Percentiles rank a stretch among this genome's conserved stretches.
Conservation (phyloP, 2,329 filamentous ascomycete species). For the Verticillium alfalfae region DNA sequence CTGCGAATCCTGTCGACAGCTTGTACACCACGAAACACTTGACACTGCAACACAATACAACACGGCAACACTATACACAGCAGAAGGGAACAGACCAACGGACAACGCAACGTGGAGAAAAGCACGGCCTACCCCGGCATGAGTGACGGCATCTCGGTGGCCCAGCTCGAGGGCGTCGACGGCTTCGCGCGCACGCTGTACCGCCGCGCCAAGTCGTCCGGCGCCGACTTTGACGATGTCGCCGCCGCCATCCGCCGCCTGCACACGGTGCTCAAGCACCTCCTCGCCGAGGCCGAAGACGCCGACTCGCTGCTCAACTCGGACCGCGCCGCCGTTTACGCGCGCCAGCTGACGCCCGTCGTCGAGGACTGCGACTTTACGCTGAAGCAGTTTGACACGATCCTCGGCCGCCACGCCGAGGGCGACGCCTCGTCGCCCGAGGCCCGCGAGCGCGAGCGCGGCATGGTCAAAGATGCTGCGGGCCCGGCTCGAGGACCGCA, state of each 20-base stretch:
- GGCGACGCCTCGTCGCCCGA: constrained; percentile 20
- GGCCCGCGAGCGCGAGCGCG: constrained; percentile 28
- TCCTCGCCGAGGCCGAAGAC: constrained; percentile 53
- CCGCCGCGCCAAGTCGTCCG: constrained; percentile 43
- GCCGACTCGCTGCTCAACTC: constrained; percentile 48
- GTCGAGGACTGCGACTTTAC: constrained; percentile 50
- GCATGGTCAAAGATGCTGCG: constrained; percentile 36
- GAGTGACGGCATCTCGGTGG: constrained; percentile 21
- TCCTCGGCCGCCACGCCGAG: constrained; percentile 40
- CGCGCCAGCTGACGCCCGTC: constrained; percentile 43
- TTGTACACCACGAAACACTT: neutral
- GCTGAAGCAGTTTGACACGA: constrained; percentile 47
- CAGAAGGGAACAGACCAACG: constrained; percentile 1
- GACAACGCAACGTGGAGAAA: constrained; percentile 6
- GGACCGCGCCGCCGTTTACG: constrained; percentile 33
- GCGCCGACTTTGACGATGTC: constrained; percentile 43
- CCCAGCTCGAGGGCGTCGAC: constrained; percentile 49
- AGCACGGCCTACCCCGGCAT: constrained; percentile 14
- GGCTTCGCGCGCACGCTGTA: constrained; percentile 50
- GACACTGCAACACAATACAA: neutral
- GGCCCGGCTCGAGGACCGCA: constrained; percentile 44
- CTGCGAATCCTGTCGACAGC: too few species aligned
- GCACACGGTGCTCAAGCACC: constrained; percentile 50
- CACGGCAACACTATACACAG: neutral
- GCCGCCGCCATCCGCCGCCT: constrained; percentile 45